Conservation (phyloP, 108 stramenopile species). For the Aureococcus anophagefferens region DNA sequence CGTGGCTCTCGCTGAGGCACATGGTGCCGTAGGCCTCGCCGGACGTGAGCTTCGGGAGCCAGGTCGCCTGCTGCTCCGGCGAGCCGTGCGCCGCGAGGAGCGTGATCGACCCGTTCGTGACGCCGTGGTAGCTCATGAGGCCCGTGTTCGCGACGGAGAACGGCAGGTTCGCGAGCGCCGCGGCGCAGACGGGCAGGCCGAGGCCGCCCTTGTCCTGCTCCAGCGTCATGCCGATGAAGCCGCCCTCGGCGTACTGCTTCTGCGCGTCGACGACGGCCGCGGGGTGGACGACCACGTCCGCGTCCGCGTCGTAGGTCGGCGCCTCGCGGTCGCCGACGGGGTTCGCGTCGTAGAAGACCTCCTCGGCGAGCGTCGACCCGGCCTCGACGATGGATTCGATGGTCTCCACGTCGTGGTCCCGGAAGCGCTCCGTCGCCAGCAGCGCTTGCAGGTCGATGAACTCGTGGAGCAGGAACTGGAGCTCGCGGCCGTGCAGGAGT, state of each 20-base stretch:
- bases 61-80: slow-evolving; percentile 18
- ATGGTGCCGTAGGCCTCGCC: slow-evolving; percentile 18
- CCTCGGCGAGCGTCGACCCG: no score
- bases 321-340: no score
- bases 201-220: not conserved
- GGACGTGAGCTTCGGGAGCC: not conserved
- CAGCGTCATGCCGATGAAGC: not conserved
- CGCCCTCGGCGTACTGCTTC: not conserved
- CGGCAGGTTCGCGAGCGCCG: not conserved
- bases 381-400: no score
- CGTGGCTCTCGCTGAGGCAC: slow-evolving; percentile 21
- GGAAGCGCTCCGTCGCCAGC: no score
- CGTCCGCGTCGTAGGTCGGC: no score
- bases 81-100: slow-evolving; percentile 10
- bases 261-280: not conserved
- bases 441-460: no score
- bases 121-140: slow-evolving; percentile 1
- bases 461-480: no score
- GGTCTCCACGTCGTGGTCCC: no score
- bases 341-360: no score
- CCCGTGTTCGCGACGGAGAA: slow-evolving; percentile 1
- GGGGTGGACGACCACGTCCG: no score
- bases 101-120: slow-evolving; percentile 17
- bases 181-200: not conserved
- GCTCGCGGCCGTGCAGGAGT: no score